phyloP scores from a whole-genome alignment of 2,329 filamentous ascomycete genomes.

The Trichoderma sp. region DNA sequence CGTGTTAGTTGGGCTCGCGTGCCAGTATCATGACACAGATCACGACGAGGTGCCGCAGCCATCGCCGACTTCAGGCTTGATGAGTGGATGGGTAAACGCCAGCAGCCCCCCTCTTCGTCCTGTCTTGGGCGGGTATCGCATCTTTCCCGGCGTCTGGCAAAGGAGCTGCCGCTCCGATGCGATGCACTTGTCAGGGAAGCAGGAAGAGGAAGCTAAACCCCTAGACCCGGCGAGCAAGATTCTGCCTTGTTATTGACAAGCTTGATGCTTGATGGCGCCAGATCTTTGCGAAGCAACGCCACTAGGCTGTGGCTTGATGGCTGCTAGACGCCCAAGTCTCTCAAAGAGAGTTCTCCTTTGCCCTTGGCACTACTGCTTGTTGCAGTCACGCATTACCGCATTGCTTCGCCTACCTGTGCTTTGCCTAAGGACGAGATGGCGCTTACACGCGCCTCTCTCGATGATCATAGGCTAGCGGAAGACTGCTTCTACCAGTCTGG shows the following conservation, averaged over 20 bases:
- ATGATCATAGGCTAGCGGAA: neutral
- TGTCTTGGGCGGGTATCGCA: constrained; percentile 10
- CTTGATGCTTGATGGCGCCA: constrained; percentile 1
- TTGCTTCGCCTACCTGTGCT: neutral
- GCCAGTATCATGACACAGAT: neutral
- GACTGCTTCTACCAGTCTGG: neutral
- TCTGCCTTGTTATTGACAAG: neutral
- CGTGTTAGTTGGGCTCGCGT: neutral
- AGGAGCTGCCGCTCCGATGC: neutral
- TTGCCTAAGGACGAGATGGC: neutral
- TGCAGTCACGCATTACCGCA: neutral
- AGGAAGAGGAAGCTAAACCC: neutral
- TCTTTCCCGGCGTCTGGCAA: constrained; percentile 4
- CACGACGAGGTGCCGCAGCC: neutral
- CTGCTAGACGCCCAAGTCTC: neutral
- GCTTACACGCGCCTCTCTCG: neutral
- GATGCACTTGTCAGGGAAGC: neutral
- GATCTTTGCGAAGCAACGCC: neutral
- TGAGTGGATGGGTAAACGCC: constrained; percentile 12
- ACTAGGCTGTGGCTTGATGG: neutral
- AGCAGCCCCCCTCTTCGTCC: neutral
- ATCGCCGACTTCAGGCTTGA: neutral
- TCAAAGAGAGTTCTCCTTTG: neutral
- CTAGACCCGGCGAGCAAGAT: neutral
- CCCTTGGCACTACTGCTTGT: neutral